Base-by-base conservation (phyloP, 345 rosid genomes). In the Acer yangbiense region DNA sequence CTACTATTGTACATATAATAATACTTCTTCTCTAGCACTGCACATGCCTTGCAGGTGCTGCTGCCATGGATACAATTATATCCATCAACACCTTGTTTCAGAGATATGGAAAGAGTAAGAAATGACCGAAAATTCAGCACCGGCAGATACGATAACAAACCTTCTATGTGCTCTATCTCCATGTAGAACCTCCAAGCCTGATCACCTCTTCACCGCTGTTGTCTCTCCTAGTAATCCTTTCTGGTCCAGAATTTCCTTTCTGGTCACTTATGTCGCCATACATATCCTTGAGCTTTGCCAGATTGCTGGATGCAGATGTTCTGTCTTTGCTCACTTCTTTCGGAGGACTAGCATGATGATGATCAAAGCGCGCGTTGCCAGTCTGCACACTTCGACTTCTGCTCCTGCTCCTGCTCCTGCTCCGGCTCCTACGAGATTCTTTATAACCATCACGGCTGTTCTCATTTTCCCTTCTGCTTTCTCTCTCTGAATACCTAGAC, bases 221-320 rank as follows among this genome's bases (percentile, higher is more conserved):
- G 69, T 91, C 93, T 72, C 90, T 84, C 50, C 88, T 79, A 17
- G 89, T 85, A 73, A 71, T 71, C 87, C 88, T 82, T 66, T 91
- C 98, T 61, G 32, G 25, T 10, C 82, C 82, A 70, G 83, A 81
- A 55, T 84, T 90, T 4, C 85, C 94, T 80, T 88, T 92, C 65
- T 86, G 72, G 75, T 78, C 88, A 29, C 87, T 83, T 0, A 80
- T 46, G 67, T 94, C 97, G 32, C 99, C 98, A 43, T 96, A 96
- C 18, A 96, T 62, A 87, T 92, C 98, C 83, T 85, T 96, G 35
- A 96, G 98, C 87, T 91, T 94, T 4, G 98, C 99, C 73, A 96
- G 83, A 78, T 94, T 92, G 89, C 93, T 88, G 21, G 92, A 87
- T 5, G 88, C 83, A 13, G 88, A 80, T 0, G 87, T 48, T 88